These are phyloP conservation scores for Asterionellopsis glacialis DNA, from an alignment of 108 stramenopile species.

Conservation along the genomic window DNA sequence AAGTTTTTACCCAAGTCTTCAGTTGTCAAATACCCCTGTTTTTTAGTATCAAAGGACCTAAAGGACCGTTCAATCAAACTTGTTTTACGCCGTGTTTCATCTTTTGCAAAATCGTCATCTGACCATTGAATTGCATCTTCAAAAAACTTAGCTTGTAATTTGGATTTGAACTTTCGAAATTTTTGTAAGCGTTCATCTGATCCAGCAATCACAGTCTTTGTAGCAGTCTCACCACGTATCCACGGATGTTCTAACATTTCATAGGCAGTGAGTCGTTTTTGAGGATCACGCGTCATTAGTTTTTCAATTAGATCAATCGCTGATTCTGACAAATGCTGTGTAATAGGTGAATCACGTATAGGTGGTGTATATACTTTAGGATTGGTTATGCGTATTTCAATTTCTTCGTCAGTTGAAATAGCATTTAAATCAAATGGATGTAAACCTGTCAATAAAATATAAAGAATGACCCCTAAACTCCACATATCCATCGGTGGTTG, in stretches of 20 bases:
- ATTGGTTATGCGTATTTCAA: conserved; percentile 48
- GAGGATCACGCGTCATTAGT: conserved; percentile 69
- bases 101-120: conserved; percentile 31
- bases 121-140: conserved; percentile 43
- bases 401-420: conserved; percentile 63
- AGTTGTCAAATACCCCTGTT: conserved; percentile 5
- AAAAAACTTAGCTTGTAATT: conserved; percentile 43
- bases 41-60: conserved; percentile 27
- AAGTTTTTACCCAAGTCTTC: conserved; percentile 13
- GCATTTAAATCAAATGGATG: conserved; percentile 88
- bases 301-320: conserved; percentile 63
- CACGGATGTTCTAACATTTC: conserved; percentile 90
- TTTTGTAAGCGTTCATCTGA: conserved; percentile 45
- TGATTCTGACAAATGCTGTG: conserved; percentile 53
- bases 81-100: conserved; percentile 34
- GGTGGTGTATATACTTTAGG: conserved; percentile 21
- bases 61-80: conserved; percentile 49
- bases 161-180: conserved; percentile 42
- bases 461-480: conserved; percentile 85
- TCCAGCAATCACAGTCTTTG: conserved; percentile 55
- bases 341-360: conserved; percentile 35
- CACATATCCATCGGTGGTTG: conserved; percentile 54
- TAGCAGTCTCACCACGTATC: conserved; percentile 81
- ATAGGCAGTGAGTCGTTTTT: conserved; percentile 57
- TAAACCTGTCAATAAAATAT: conserved; percentile 88